Base-by-base conservation (phyloP, 140 eudicot species). In the Bidens hawaiensis region DNA sequence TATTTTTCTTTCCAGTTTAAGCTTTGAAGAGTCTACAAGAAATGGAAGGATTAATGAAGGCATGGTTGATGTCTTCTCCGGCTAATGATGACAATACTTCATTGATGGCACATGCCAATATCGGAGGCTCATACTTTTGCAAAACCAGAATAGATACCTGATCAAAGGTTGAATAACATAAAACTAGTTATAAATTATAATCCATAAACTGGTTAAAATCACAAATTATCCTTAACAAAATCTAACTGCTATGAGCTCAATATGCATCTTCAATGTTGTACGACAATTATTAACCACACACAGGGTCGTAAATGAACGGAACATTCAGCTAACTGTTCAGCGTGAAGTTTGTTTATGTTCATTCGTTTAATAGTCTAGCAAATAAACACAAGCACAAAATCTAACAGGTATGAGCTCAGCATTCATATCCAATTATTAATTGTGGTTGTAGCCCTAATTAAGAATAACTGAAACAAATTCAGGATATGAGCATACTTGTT, bases 91-190 rank as follows among this genome's bases (percentile, higher is more conserved):
- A 58, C 41, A 89, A 66, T 24, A 83, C 89, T 81, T 89, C 95
- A 75, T 69, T 75, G 71, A 83, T 49, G n/a, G 97, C 95, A 78
- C 97, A 85, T 9, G 85, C 91, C 54, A 89, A 28, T 75, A 80
- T 34, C 23, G 97, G 95, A 51, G 93, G 71, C 43, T 78, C 89
- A 12, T 81, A 83, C 60, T 76, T 72, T 51, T 80, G 78, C 69
- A 89, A 40, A 55, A 85, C 81, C 71, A 89, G 27, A 43, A 85
- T 49, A 64, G 95, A 79, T 17, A 85, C 95, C 97, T 89, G 83
- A 60, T 17, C 52, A 56, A 65, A 51, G 21, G 17, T 14, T n/a
- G n/a, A 6, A 49, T 11, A 51, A 51, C 58, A 51, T 5, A 51
- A 22, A 23, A 46, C 22, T 46, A 11, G 18, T 2, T n/a, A n/a